Evolutionary conservation across 1,284 basidiomycete species (phyloP).

Genomic region (Vanrija sp.): DNA sequence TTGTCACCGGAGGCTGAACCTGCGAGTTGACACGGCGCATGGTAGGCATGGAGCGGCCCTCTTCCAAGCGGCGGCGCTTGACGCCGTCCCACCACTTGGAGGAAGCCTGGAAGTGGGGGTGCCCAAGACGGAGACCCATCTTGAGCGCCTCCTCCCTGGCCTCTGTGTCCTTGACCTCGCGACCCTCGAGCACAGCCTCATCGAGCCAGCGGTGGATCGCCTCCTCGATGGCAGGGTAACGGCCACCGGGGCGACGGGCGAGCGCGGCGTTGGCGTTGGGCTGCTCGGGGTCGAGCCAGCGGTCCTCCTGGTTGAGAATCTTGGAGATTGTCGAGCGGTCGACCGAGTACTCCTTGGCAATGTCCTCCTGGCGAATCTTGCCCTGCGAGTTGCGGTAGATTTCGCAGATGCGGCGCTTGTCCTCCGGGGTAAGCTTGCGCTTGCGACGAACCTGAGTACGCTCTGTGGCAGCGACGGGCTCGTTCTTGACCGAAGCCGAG

Average conservation of each 20-base stretch:
- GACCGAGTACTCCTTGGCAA: conserved; percentile 24
- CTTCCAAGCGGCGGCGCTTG: conserved; percentile 21
- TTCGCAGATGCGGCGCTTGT: conserved; percentile 24
- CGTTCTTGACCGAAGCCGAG: conserved; percentile 1
- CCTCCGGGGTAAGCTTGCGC: conserved; percentile 24
- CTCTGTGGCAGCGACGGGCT: background rate
- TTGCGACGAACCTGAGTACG: conserved; percentile 14
- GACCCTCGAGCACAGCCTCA: conserved; percentile 17
- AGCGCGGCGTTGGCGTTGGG: conserved; percentile 9
- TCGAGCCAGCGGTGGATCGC: conserved; percentile 24
- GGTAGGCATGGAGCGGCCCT: conserved; percentile 19
- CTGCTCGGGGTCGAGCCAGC: conserved; percentile 19
- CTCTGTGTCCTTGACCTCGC: conserved; percentile 19
- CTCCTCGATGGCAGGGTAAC: conserved; percentile 23
- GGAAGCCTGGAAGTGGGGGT: conserved; percentile 22
- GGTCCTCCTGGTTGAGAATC: conserved; percentile 23
- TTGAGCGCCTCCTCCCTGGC: conserved; percentile 20
- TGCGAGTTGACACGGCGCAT: conserved; percentile 10
- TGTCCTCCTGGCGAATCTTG: conserved; percentile 24
- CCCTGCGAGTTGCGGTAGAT: conserved; percentile 23
- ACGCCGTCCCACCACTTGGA: conserved; percentile 26
- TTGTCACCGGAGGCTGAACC: conserved; percentile 1
- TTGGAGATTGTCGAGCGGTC: conserved; percentile 24
- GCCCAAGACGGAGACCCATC: conserved; percentile 16
- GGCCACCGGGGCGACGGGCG: conserved; percentile 16